A percentile compares a stretch with the other conserved stretches of the same genome.
phyloP scores from a whole-genome alignment of 2,329 filamentous ascomycete species.

The Hypoxylon sp. region DNA sequence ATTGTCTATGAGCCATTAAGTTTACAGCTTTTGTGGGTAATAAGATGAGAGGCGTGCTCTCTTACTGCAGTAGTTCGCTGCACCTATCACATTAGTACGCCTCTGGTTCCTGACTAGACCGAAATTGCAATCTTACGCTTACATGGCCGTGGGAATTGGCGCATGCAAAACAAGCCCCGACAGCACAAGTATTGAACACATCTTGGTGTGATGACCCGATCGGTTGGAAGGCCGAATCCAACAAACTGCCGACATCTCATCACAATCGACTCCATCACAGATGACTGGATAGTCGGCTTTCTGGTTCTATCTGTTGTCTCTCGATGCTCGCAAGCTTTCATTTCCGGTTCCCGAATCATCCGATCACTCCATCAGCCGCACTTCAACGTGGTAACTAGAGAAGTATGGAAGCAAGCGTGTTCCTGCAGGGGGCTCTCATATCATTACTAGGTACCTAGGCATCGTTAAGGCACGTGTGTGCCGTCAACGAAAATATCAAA shows the following conservation, averaged over 20 bases:
- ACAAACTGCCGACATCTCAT: constrained; percentile 7
- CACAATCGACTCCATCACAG: background rate
- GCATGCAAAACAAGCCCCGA: constrained; percentile 28
- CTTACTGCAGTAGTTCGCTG: constrained; percentile 36
- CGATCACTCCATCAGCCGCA: constrained; percentile 17
- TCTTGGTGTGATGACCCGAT: constrained; percentile 3
- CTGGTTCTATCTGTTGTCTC: constrained; percentile 3
- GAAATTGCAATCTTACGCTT: constrained; percentile 41
- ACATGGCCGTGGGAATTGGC: constrained; percentile 33
- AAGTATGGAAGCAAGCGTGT: constrained; percentile 19
- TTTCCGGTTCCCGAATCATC: constrained; percentile 24
- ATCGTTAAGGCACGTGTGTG: background rate
- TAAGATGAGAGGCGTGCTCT: constrained; percentile 20
- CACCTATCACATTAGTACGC: constrained; percentile 41
- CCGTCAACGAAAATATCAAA: constrained; percentile 21
- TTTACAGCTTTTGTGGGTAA: constrained; percentile 28
- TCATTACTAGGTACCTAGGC: constrained; percentile 14
- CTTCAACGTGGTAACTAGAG: constrained; percentile 1
- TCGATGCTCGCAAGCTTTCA: background rate
- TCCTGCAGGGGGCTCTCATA: constrained; percentile 27
- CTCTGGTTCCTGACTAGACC: constrained; percentile 43
- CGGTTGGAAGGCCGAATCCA: constrained; percentile 2
- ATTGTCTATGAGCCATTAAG: constrained; percentile 19
- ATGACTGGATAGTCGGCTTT: background rate
- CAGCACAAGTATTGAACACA: constrained; percentile 30